Evolutionary conservation across 139 green algal genomes (phyloP), one percentile per base, ranked within the genome.

Genomic region (Micractinium sp.): DNA sequence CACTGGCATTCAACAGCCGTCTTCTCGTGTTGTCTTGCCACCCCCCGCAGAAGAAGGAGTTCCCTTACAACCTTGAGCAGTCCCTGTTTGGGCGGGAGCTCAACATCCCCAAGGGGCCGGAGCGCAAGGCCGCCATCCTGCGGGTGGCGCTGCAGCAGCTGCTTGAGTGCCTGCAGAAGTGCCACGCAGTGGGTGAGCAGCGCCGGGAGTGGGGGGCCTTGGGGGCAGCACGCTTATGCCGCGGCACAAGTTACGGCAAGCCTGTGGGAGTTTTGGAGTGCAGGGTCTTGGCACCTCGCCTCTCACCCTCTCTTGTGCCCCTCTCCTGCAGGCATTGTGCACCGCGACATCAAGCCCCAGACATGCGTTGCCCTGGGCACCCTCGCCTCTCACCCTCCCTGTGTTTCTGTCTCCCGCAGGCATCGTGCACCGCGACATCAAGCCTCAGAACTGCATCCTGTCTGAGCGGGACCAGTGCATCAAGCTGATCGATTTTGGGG

Each of bases 401-500:
- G 47, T 56, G 47, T 56, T 5, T 56, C 47, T 9, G 3, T 47
- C 19, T 0, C 53, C 18, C n/a, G 39, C 87, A 92, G 95, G 95
- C 82, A 96, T 98, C 80, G 96, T 98, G 27, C 97, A 98, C 90
- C 93, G 97, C n/a, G 97, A 99, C 92, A 83, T 99, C 47, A 99
- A 99, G 92, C 97, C 97, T 0, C 95, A 98, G 92, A 99, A 99
- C 93, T 94, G 92, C 39, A 97, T 99, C 75, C 33, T 99, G 20
- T 94, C 90, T 20, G 85, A 88, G 71, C 31, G 13, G n/a, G 93
- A 96, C 71, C 87, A 86, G 56, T 90, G 93, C 81, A 88, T 97
- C 81, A 98, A 98, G 93, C 93, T 99, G 9, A 99, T 99, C 66
- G 97, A 99, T 92, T 92, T 98, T 89, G 97, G 97, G 12, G 97